Conservation (phyloP, 768 basidiomycete genomes). For the Tulasnella sp. region DNA sequence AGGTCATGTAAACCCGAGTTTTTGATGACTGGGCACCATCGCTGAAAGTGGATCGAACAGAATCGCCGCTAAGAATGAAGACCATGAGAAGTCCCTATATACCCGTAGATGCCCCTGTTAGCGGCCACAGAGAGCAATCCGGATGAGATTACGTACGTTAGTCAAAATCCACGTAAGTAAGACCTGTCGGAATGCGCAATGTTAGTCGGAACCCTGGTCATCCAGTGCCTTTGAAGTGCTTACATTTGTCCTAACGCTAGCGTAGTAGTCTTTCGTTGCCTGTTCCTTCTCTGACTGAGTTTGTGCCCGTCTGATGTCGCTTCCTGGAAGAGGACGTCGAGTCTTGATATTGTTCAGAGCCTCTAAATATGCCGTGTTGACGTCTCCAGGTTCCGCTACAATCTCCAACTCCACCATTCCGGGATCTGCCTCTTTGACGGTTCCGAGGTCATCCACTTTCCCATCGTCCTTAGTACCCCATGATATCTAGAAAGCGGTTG, state of each 20-base stretch:
- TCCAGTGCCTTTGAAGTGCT: slow-evolving; percentile 9
- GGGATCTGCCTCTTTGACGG: slow-evolving; percentile 66
- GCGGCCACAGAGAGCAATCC: background rate
- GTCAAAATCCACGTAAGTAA: slow-evolving; percentile 74
- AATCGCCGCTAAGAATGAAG: slow-evolving; percentile 52
- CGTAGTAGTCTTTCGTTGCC: slow-evolving; percentile 76
- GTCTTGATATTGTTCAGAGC: slow-evolving; percentile 57
- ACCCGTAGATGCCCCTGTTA: background rate
- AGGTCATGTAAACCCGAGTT: slow-evolving; percentile 58
- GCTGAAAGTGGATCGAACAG: slow-evolving; percentile 49
- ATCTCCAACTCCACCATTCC: slow-evolving; percentile 68
- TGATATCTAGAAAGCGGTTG: slow-evolving; percentile 44
- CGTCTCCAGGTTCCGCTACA: slow-evolving; percentile 67
- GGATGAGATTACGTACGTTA: slow-evolving; percentile 40
- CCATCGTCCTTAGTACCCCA: slow-evolving; percentile 96
- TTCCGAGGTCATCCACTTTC: slow-evolving; percentile 67
- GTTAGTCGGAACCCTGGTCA: slow-evolving; percentile 17
- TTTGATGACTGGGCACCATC: slow-evolving; percentile 26
- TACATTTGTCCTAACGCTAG: slow-evolving; percentile 73
- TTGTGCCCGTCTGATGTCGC: slow-evolving; percentile 31
- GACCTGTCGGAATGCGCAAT: slow-evolving; percentile 30
- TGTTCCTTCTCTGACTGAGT: slow-evolving; percentile 52
- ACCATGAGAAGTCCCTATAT: slow-evolving; percentile 57
- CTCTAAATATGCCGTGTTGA: slow-evolving; percentile 76
- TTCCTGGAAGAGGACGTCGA: slow-evolving; percentile 27